These are phyloP conservation scores for Dryas integrifolia DNA, from an alignment of 331 rosid species.

Conservation along the genomic window DNA sequence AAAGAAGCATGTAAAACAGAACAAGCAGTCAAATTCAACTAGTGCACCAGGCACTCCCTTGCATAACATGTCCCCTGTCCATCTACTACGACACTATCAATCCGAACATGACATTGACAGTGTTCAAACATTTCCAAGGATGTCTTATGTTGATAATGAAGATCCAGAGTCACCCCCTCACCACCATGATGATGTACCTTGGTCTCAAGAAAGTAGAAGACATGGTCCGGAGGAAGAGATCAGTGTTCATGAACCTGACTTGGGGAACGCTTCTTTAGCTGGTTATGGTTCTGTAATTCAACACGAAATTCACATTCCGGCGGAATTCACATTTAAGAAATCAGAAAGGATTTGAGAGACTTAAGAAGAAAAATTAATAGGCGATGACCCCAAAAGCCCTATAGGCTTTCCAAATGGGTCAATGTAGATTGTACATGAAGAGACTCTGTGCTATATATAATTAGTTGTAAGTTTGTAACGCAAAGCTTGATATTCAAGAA, in stretches of 20 bases:
- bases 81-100: constrained; percentile 21
- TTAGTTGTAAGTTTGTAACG: not conserved
- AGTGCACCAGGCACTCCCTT: constrained; percentile 19
- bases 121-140: constrained; percentile 9
- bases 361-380: not conserved
- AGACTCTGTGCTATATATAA: not conserved
- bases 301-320: constrained; percentile 21
- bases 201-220: constrained; percentile 3
- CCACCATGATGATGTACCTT: constrained; percentile 1
- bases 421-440: not conserved
- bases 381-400: not conserved
- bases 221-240: constrained; percentile 13
- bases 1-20: constrained; percentile 22
- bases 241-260: not conserved
- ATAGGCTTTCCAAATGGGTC: not conserved
- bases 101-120: constrained; percentile 2
- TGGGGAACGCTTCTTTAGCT: not conserved
- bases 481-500: not conserved
- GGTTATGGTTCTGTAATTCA: not conserved
- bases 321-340: constrained; percentile 25
- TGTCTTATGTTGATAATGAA: constrained; percentile 8
- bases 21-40: constrained; percentile 2
- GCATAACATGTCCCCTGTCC: constrained; percentile 29
- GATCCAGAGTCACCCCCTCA: constrained; percentile 13
- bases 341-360: not conserved